Base-by-base conservation (phyloP, 306 rosid species). In the Castanospermum australe region DNA sequence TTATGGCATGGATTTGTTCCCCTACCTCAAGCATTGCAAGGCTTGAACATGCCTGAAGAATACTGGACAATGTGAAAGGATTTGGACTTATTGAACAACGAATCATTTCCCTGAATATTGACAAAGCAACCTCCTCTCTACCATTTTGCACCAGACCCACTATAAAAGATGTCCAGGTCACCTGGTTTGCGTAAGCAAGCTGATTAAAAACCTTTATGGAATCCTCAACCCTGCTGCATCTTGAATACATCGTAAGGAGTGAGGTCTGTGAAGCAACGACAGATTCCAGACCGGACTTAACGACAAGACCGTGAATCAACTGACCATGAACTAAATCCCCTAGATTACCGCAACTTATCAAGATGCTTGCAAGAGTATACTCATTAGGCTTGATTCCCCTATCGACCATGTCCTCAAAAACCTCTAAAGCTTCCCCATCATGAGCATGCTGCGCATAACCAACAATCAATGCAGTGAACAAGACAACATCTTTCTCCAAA, bases 101-200 rank as follows among this genome's bases (percentile, higher is more conserved):
- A 66, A 87, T 84, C 96, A 91, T 89, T 80, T 84, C 84, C 79
- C 76, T 87, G 79, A 89, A 89, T 51, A 80, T 80, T 45, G 81
- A 80, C 75, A 87, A 67, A 54, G 90, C 93, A 60, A 71, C 64
- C 81, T 89, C 96, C 83, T 86, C 92, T 81, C 87, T 86, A 42
- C 88, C 92, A 71, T 89, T 87, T 67, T 88, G 79, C 59, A 87
- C 84, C 39, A 91, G 93, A 55, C 89, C 96, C 12, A 81, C 89
- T 22, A 91, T 62, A 73, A 91, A 85, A 66, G 96, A 91, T 56
- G 96, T 87, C 96, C 96, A 91, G 8, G 92, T 91, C 74, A 89
- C 92, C 65, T 84, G 88, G 55, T 84, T 91, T 56, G 93, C 92
- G 80, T 78, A 51, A 74, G 68, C 67, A 82, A 91, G 56, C 45